Base-by-base conservation (phyloP, 2,329 filamentous ascomycete species). In the Talaromyces sp. region DNA sequence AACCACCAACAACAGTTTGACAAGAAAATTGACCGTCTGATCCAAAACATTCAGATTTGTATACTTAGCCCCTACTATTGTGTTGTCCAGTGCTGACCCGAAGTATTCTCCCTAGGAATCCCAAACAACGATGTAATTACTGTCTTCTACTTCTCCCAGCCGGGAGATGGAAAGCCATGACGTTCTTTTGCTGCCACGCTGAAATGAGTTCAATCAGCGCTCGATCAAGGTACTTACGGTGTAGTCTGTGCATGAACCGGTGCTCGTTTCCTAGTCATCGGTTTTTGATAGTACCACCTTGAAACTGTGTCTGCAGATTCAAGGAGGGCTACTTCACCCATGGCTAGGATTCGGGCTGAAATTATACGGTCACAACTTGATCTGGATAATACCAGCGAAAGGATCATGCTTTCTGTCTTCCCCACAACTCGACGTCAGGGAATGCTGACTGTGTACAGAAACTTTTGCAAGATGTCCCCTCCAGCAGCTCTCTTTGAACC, bases 371-470 rank as follows among this genome's bases (percentile, higher is more conserved):
- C 82, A 83, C 81, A 92, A 94, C 90, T 94, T 94, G 91, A 94
- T 93, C 90, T 91, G 90, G 91, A 93, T 94, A 94, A 95, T 95
- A 91, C 91, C 90, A 92, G 92, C 92, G 92, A 92, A 95, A 96
- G 92, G 89, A 96, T 95, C 92, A 96, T 96, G 91, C 91, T 85
- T 85, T 84, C 81, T 81, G 78, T 79, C 75, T 70, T 74, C 74
- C 69, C 71, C 66, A 66, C 63, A 60, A 55, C 51, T 40, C 4
- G 9, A 27, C 9, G 12, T 27, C 68, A 66, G 65, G 71, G 69
- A 78, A 79, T 76, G 73, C 66, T 75, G 72, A 72, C 72, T 79
- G 71, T 72, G 71, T 65, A 67, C 65, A 70, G 69, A 42, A 58
- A 60, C 65, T 69, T 71, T 65, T 68, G 68, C 76, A 86, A 72